Base-by-base conservation (phyloP, 169 alveolate genomes). In the Cryptosporidium baileyi region DNA sequence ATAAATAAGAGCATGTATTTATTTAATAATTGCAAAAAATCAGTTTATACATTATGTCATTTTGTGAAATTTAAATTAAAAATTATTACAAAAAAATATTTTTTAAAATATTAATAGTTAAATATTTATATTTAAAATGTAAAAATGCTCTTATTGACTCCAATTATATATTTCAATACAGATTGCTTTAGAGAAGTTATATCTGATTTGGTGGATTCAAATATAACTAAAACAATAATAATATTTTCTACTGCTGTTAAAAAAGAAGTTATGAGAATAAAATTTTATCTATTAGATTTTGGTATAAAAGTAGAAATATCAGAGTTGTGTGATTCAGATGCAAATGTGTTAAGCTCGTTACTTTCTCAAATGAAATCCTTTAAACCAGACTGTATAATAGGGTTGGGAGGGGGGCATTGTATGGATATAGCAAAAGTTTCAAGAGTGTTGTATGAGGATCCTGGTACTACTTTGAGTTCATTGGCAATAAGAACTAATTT, bases 381-480 rank as follows among this genome's bases (percentile, higher is more conserved):
- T 28, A 54, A 38, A 30, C 85, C 85, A 11, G 85, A 74, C 24
- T 74, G 85, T 41, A 57, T 74, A 24, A 57, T 74, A 36, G 85
- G 85, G 11, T 26, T 74, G 57, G 85, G 85, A 1, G 85, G 85
- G 13, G 85, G 85, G 7, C 85, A 74, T 54, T 74, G 85, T 24
- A 54, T 74, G 85, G 85, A 74, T 36, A 74, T 74, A 54, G 32
- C 67, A 59, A 74, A 74, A 43, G 85, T 74, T 6, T 26, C 26
- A 1, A 51, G 85, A 43, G 85, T 74, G 0, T 34, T 74, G 22
- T 74, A 74, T 28, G 85, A 74, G 60, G 85, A 74, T 22, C 85
- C 85, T 5, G 28, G 44, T 1, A 74, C 85, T 11, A 51, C 67
- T 26, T 59, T 74, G 26, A 30, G 67, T 38, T 74, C 85, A 4